phyloP scores from a whole-genome alignment of 2,329 filamentous ascomycete genomes.

The Fusarium sp. region DNA sequence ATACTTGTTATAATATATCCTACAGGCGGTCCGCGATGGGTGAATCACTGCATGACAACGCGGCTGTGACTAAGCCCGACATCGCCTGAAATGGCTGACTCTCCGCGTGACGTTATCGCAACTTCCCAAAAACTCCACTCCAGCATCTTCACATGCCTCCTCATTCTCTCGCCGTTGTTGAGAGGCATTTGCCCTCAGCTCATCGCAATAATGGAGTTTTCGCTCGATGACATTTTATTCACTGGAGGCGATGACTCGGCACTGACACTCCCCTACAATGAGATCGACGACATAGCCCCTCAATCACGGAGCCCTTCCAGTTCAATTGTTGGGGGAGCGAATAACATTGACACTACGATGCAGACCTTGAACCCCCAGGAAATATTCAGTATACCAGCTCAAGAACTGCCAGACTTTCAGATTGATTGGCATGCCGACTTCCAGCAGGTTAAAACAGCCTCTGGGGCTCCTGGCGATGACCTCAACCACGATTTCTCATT shows the following conservation, averaged over 20 bases:
- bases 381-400: not conserved
- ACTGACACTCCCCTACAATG: slow-evolving; percentile 35
- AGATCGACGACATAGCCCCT: slow-evolving; percentile 22
- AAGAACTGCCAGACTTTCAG: not conserved
- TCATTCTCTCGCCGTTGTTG: not conserved
- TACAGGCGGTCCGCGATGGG: not conserved
- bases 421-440: slow-evolving; percentile 44
- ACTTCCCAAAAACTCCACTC: slow-evolving; percentile 30
- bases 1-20: not conserved
- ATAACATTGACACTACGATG: not conserved
- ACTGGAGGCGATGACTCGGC: slow-evolving; percentile 32
- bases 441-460: slow-evolving; percentile 28
- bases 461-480: not conserved
- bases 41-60: not conserved
- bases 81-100: slow-evolving; percentile 7
- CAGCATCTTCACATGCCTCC: slow-evolving; percentile 22
- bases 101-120: slow-evolving; percentile 26
- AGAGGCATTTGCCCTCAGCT: not conserved
- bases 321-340: slow-evolving; percentile 12
- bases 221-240: slow-evolving; percentile 44
- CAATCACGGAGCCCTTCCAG: slow-evolving; percentile 30
- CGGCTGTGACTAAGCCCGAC: slow-evolving; percentile 38
- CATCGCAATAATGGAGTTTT: slow-evolving; percentile 35
- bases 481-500: slow-evolving; percentile 38
- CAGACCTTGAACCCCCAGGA: slow-evolving; percentile 24